Evolutionary conservation across 169 alveolate species (phyloP).

Genomic region (Plasmodium vivax): DNA sequence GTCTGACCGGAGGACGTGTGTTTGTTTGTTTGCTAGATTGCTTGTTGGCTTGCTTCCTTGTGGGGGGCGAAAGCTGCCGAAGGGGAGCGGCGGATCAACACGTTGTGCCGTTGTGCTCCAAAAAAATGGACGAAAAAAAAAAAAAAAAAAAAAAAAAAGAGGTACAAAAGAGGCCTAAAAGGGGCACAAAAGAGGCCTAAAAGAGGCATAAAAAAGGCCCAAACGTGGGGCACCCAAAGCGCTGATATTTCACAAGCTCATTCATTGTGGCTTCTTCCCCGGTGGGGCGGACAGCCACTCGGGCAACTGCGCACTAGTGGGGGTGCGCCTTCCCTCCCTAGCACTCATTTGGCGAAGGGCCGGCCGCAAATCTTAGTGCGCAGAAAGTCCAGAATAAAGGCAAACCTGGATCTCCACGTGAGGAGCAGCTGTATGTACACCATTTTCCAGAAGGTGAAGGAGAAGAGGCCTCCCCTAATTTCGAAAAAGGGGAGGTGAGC

Average conservation of each 20-base stretch:
- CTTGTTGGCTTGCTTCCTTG: no score
- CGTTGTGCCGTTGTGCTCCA: neutral
- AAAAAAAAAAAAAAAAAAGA: neutral
- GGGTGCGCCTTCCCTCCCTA: neutral
- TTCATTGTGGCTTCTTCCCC: neutral
- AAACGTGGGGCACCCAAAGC: neutral
- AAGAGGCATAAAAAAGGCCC: neutral
- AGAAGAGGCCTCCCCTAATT: constrained; percentile 77
- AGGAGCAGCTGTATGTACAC: constrained; percentile 78
- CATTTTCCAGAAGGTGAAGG: constrained; percentile 78
- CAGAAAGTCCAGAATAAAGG: constrained; percentile 61
- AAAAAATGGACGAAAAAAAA: neutral
- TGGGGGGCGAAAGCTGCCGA: neutral
- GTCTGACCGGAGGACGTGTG: neutral
- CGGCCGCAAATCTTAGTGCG: constrained; percentile 74
- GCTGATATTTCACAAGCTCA: neutral
- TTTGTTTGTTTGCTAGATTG: no score
- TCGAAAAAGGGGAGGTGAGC: constrained; percentile 77
- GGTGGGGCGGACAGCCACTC: neutral
- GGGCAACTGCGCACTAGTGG: neutral
- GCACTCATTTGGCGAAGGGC: constrained; percentile 16
- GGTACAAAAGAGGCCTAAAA: no score
- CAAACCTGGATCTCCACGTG: constrained; percentile 76
- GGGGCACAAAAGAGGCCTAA: no score
- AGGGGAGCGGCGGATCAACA: neutral